A percentile compares a stretch with the other conserved stretches of the same genome.
Conservation (phyloP, 805 yeast species). For the Cyberlindnera xylosilytica region DNA sequence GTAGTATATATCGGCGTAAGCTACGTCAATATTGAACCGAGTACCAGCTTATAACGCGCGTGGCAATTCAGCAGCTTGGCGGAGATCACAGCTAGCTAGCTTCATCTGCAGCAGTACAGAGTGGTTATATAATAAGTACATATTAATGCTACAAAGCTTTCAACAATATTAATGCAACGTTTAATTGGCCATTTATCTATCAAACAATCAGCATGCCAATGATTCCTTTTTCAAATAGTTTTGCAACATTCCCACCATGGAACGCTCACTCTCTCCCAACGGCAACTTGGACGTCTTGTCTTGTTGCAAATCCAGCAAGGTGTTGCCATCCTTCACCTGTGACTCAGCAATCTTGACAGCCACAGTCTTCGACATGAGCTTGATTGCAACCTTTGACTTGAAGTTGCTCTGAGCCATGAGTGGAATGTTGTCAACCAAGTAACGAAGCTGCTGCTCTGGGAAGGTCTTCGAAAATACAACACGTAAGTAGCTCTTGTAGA, state of each 20-base stretch:
- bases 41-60: too few species aligned
- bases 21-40: too few species aligned
- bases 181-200: too few species aligned
- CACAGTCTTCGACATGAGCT: conserved; percentile 48
- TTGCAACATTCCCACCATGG: conserved; percentile 12
- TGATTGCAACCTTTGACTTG: conserved; percentile 45
- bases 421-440: conserved; percentile 45
- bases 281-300: conserved; percentile 37
- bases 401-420: conserved; percentile 35
- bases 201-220: neutral
- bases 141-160: too few species aligned
- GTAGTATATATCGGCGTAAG: too few species aligned
- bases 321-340: conserved; percentile 14
- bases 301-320: conserved; percentile 23
- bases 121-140: too few species aligned
- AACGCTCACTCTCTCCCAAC: conserved; percentile 35
- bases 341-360: conserved; percentile 25
- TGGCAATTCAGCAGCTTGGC: too few species aligned
- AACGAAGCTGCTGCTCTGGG: conserved; percentile 31
- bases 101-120: too few species aligned
- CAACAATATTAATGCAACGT: too few species aligned
- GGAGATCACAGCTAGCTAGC: too few species aligned
- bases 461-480: conserved; percentile 25
- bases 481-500: conserved; percentile 50
- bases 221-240: conserved; percentile 12